Base-by-base conservation (phyloP, 495 filamentous ascomycete species). In the Entonaema liquescens region DNA sequence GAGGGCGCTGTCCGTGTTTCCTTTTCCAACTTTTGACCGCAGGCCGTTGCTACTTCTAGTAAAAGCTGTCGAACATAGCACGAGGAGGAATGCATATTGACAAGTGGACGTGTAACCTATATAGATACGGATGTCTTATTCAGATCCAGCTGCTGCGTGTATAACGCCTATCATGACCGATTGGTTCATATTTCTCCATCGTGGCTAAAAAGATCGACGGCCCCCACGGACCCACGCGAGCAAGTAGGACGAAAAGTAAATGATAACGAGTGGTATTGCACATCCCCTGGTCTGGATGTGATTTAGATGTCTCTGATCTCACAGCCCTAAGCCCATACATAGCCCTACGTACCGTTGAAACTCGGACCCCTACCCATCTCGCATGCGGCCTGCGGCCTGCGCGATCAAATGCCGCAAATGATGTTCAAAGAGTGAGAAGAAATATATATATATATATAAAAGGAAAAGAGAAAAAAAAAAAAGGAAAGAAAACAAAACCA, bases 181-280 rank as follows among this genome's bases (percentile, higher is more conserved):
- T 72, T 72, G 69, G 69, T 44, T 47, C 23, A 49, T 21, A 61
- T 52, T 52, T 61, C 28, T 55, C 53, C 19, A 60, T 50, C 6
- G 61, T 68, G 57, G 65, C 61, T 68, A 62, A 59, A 73, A 73
- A 53, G 70, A 68, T 73, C 70, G 70, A 64, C 70, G 28, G 70
- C 70, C 70, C 70, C 70, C 70, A 73, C 62, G 65, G 52, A 61
- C 49, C 49, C 26, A 53, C 17, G 5, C 15, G 35, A 58, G 19
- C 31, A 19, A 40, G 44, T 38, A 38, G 4, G 19, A 6, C n/a
- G 52, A 17, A 60, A 68, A 65, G 15, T 54, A 67, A 64, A 25
- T 12, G 2, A 35, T 0, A 44, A 11, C n/a, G 35, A 58, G 36
- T 44, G 56, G 40, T 58, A n/a, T 64, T 62, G 21, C 47, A 63